These are phyloP conservation scores for Mortierella sp. DNA, from an alignment of 371 early-diverging fungal genomes.

Conservation along the genomic window DNA sequence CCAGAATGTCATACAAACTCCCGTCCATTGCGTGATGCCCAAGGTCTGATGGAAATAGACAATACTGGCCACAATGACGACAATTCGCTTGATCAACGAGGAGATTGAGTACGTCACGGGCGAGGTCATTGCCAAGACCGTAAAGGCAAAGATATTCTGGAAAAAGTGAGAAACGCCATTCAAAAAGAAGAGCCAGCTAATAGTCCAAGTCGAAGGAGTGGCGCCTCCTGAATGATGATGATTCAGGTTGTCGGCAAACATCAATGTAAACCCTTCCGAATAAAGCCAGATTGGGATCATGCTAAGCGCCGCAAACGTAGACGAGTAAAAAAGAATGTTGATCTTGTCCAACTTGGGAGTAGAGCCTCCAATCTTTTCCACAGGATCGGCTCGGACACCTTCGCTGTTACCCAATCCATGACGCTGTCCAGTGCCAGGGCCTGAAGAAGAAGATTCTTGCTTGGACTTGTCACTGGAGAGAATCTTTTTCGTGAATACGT, in stretches of 20 bases:
- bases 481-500: conserved; percentile 84
- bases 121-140: conserved; percentile 78
- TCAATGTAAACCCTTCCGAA: conserved; percentile 68
- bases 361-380: conserved; percentile 45
- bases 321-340: conserved; percentile 84
- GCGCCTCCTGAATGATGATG: conserved; percentile 31
- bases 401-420: conserved; percentile 37
- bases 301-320: conserved; percentile 71
- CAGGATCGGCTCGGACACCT: conserved; percentile 24
- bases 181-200: conserved; percentile 61
- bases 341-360: conserved; percentile 80
- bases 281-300: conserved; percentile 89
- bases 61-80: conserved; percentile 88
- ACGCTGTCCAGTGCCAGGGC: conserved; percentile 30
- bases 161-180: conserved; percentile 85
- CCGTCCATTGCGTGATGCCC: conserved; percentile 70
- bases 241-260: conserved; percentile 24
- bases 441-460: conserved; percentile 3
- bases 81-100: conserved; percentile 88
- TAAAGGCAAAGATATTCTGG: conserved; percentile 89
- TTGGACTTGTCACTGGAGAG: conserved; percentile 62
- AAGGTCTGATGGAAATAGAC: conserved; percentile 86
- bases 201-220: conserved; percentile 64
- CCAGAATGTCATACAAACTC: conserved; percentile 82
- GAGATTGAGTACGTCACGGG: conserved; percentile 93